Evolutionary conservation across 495 filamentous ascomycete species (phyloP).

Genomic region (Annulohypoxylon bovei): DNA sequence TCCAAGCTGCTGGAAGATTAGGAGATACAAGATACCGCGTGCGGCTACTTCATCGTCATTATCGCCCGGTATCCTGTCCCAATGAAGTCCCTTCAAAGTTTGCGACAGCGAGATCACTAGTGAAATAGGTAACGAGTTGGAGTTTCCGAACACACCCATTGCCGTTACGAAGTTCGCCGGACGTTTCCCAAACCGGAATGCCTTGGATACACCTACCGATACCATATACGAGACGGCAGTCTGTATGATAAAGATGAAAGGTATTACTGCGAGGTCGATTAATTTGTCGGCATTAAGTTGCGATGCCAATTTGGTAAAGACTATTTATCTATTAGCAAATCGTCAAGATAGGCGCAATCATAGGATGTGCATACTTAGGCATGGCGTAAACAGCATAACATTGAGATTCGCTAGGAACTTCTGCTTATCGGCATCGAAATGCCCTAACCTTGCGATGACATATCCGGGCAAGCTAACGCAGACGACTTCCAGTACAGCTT

Average conservation of each 20-base stretch:
- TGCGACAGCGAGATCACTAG: slow-evolving; percentile 93
- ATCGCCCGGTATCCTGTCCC: slow-evolving; percentile 88
- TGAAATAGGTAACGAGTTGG: slow-evolving; percentile 96
- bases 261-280: slow-evolving; percentile 89
- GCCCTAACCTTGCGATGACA: slow-evolving; percentile 84
- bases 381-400: slow-evolving; percentile 92
- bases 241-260: slow-evolving; percentile 89
- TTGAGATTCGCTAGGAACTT: slow-evolving; percentile 97
- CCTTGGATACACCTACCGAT: slow-evolving; percentile 72
- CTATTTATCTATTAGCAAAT: slow-evolving; percentile 54
- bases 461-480: slow-evolving; percentile 97
- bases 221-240: slow-evolving; percentile 84
- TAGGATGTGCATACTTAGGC: slow-evolving; percentile 75
- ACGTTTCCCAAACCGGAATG: slow-evolving; percentile 82
- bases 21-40: slow-evolving; percentile 90
- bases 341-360: neutral
- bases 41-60: slow-evolving; percentile 96
- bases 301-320: slow-evolving; percentile 97
- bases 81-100: slow-evolving; percentile 90
- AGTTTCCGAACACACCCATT: slow-evolving; percentile 98
- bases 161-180: slow-evolving; percentile 93
- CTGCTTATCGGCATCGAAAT: slow-evolving; percentile 93
- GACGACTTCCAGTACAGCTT: slow-evolving; percentile 94
- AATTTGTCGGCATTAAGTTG: slow-evolving; percentile 93
- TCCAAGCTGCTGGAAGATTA: slow-evolving; percentile 97